Conservation (phyloP, 352 stramenopile species). For the Globisporangium cylindrosporum region DNA sequence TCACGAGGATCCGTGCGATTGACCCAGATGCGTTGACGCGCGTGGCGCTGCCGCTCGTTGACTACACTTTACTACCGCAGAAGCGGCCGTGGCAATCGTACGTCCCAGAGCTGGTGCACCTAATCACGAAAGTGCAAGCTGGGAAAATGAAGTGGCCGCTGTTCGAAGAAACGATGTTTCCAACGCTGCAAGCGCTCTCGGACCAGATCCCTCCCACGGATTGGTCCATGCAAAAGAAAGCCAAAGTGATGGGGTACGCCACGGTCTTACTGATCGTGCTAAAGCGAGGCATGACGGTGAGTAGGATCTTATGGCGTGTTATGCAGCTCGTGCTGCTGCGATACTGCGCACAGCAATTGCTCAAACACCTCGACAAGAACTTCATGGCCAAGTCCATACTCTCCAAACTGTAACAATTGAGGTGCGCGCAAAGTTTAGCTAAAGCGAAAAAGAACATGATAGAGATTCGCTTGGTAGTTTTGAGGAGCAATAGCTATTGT, state of each 20-base stretch:
- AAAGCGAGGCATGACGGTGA: constrained; percentile 49
- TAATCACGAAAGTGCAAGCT: constrained; percentile 46
- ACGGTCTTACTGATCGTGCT: constrained; percentile 54
- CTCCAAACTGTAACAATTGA: constrained; percentile 14
- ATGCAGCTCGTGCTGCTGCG: constrained; percentile 59
- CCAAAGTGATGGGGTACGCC: constrained; percentile 44
- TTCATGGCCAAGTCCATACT: constrained; percentile 17
- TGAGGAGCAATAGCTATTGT: background rate
- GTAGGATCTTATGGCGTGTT: constrained; percentile 40
- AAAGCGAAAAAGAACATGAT: background rate
- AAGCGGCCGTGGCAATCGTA: constrained; percentile 46
- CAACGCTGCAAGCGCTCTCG: constrained; percentile 39
- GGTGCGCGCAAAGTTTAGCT: background rate
- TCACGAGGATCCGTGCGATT: constrained; percentile 50
- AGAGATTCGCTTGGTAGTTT: background rate
- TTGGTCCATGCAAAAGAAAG: constrained; percentile 43
- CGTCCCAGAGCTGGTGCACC: constrained; percentile 44
- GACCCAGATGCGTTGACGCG: constrained; percentile 41
- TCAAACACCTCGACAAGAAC: constrained; percentile 39
- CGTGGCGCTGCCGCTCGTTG: constrained; percentile 56
- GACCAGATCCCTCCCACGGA: constrained; percentile 29
- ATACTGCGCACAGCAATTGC: constrained; percentile 51
- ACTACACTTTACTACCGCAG: constrained; percentile 57
- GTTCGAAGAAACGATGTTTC: constrained; percentile 44
- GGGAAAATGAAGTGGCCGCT: constrained; percentile 59